Percentiles rank a stretch among this genome's conserved stretches.
phyloP scores from a whole-genome alignment of 805 yeast genomes.

The Myxozyma udenii region DNA sequence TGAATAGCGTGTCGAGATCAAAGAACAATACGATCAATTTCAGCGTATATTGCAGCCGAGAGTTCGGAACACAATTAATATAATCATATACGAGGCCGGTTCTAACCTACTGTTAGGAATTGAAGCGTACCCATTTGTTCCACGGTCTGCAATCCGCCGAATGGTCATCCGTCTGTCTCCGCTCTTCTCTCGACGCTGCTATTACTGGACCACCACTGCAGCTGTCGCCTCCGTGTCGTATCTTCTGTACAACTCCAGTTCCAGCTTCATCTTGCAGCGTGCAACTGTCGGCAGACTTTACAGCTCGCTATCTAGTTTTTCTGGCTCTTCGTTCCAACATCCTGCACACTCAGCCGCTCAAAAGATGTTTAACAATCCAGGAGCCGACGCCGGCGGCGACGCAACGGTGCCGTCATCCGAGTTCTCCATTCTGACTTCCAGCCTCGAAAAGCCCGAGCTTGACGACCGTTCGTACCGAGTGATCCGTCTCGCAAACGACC shows the following conservation, averaged over 20 bases:
- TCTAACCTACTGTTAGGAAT: too few relatives aligned
- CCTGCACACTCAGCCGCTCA: background rate
- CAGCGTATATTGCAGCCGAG: too few relatives aligned
- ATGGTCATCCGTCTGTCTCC: constrained; percentile 17
- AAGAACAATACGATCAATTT: too few relatives aligned
- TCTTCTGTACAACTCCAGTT: constrained; percentile 8
- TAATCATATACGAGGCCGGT: too few relatives aligned
- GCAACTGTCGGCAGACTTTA: constrained; percentile 8
- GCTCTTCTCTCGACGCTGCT: constrained; percentile 19
- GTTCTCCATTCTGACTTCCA: constrained; percentile 21
- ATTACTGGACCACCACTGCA: constrained; percentile 30
- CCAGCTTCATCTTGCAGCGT: background rate
- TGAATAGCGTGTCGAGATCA: too few relatives aligned
- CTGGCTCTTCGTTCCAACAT: background rate
- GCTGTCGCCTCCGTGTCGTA: constrained; percentile 26
- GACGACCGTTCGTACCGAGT: constrained; percentile 78
- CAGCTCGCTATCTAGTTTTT: constrained; percentile 2
- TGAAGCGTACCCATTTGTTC: too few relatives aligned
- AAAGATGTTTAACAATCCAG: background rate
- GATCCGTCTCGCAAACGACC: constrained; percentile 65
- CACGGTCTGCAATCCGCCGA: too few relatives aligned
- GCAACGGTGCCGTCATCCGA: constrained; percentile 1
- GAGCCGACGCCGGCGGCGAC: constrained; percentile 2
- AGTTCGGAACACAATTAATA: too few relatives aligned
- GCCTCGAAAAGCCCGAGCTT: constrained; percentile 43